Evolutionary conservation across 1,284 basidiomycete genomes (phyloP), one percentile per base, ranked within the genome.

Genomic region (Malassezia nana): DNA sequence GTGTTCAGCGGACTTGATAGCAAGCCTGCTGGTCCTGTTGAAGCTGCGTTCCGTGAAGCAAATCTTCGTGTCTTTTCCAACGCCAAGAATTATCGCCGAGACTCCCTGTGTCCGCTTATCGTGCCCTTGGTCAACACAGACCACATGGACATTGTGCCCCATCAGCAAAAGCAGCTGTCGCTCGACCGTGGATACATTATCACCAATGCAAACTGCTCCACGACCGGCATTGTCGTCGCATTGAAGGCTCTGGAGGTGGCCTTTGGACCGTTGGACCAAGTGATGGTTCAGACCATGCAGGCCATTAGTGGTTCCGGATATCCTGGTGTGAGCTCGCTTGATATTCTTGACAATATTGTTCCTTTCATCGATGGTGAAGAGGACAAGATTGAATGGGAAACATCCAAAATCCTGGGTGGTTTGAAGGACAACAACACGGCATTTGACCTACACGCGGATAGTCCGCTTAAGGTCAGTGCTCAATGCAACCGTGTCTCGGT

Each of bases 171-270:
- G 57, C 71, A 81, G 9, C 77, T 69, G 42, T 51, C 51, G 20
- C 82, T 83, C 28, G 57, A 65, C 0, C 86, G 84, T 64, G 94
- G 94, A 3, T 98, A 89, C 79, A 92, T 99, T 74, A 84, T 98
- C 60, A 92, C 89, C 53, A 99, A 99, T 75, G 94, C 94, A 63
- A 98, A 98, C 78, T 98, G 94, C 78, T 88, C 89, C 30, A 96
- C 94, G 15, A 99, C 94, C 1, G 92, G 86, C 24, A 80, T 87
- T 60, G 89, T 94, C 58, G 84, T 98, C 39, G 89, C 91, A 12
- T 83, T 99, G 62, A 83, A 84, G 52, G 92, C 92, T 0, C 82
- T 99, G 63, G 90, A 96, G 77, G 83, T 82, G 61, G 81, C 84
- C 0, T 99, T 98, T 63, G 94, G 94, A 1, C 89, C 91, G 13